Evolutionary conservation across 768 basidiomycete species (phyloP), one percentile per base, ranked within the genome.

Genomic region (Pleurotus salmoneostramineus): DNA sequence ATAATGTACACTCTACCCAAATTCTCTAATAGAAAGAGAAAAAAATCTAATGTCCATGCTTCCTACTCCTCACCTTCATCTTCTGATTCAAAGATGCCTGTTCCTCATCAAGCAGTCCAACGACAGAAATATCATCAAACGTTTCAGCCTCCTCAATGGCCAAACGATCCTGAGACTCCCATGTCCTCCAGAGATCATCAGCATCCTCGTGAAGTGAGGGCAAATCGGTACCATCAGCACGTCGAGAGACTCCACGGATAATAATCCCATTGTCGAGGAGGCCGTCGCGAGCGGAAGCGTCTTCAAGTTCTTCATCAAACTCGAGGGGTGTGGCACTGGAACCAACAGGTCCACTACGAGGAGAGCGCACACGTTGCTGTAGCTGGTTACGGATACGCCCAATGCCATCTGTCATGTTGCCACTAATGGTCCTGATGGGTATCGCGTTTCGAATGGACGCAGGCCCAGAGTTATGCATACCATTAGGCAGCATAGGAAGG

Each of bases 401-500:
- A 15, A 91, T 61, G 0, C 88, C 78, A 66, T 83, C 87, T 6
- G 77, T 80, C 68, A 90, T 78, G 33, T 79, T 81, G 50, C 83
- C 81, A 3, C 75, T 77, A 57, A 84, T 77, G 11, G 74, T 76
- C 4, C 83, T 74, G 21, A 87, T 85, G 1, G 85, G 84, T 5
- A 88, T 85, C 4, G 84, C 70, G 50, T 76, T 77, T 15, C 75
- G 69, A 56, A 79, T 75, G 3, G 73, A 72, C 52, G 74, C 72
- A 3, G 74, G 73, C 4, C 70, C 65, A 5, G 73, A 63, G 11
- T 75, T 70, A 0, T 76, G 70, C 4, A 66, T 67, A 14, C 91
- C 91, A 62, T 95, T 95, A 0, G 92, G 93, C 37, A 88, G 77
- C 83, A 91, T 91, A 0, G 93, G 93, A 1, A 94, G 77, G 34